These are phyloP conservation scores for Ustilago tritici DNA, from an alignment of 1,284 basidiomycete species.

Conservation along the genomic window DNA sequence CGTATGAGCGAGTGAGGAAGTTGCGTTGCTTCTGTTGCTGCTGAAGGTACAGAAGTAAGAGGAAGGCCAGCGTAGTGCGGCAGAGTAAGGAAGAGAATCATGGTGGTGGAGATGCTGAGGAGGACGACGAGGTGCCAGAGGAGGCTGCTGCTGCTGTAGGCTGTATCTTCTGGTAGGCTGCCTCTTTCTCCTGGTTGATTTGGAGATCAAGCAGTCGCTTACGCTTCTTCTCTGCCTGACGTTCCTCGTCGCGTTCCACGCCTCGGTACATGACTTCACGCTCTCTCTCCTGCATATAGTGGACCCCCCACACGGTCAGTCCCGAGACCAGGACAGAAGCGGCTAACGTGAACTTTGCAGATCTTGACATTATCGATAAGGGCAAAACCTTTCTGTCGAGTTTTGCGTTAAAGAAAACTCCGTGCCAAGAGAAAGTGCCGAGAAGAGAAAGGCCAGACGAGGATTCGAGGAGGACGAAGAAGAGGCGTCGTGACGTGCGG, in stretches of 20 bases:
- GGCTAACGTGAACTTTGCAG: conserved; percentile 81
- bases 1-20: background rate
- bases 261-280: conserved; percentile 73
- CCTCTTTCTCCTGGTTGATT: conserved; percentile 58
- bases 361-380: conserved; percentile 77
- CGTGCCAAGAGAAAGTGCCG: conserved; percentile 21
- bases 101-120: conserved; percentile 4
- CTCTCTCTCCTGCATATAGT: conserved; percentile 87
- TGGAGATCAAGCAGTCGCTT: conserved; percentile 58
- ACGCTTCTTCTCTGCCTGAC: conserved; percentile 60
- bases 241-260: conserved; percentile 63
- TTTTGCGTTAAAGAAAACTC: conserved; percentile 13
- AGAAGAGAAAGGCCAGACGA: background rate
- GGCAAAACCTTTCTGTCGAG: conserved; percentile 65
- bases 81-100: conserved; percentile 3
- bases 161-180: conserved; percentile 58
- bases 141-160: conserved; percentile 44
- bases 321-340: conserved; percentile 78
- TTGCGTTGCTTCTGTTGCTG: background rate
- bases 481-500: background rate
- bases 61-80: background rate
- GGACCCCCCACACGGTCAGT: conserved; percentile 88
- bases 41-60: background rate
- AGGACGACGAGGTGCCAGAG: background rate
- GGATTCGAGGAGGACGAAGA: conserved; percentile 1